Percentiles rank a stretch among this genome's conserved stretches.
phyloP scores from a whole-genome alignment of 75 land plant species.

The Cupressus sempervirens region DNA sequence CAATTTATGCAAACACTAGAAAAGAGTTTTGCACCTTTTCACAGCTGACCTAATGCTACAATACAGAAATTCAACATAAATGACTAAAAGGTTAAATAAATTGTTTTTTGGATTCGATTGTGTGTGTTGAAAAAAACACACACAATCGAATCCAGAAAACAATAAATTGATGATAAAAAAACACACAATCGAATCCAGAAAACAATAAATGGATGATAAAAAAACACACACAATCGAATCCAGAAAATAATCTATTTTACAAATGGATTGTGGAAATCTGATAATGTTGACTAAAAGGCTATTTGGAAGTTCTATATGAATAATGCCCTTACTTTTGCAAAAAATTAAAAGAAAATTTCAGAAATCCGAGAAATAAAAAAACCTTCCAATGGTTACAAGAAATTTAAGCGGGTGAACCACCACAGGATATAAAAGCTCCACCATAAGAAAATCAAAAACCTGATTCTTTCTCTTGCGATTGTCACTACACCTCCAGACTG shows the following conservation, averaged over 20 bases:
- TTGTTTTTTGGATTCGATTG: no score
- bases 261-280: no score
- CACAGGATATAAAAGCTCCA: background rate
- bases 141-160: no score
- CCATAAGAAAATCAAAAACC: no score
- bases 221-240: no score
- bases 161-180: no score
- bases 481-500: background rate
- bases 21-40: background rate
- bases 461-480: background rate
- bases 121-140: no score
- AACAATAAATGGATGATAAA: no score
- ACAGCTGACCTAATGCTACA: background rate
- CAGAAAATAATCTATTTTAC: no score
- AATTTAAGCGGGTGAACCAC: background rate
- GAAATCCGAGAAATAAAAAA: no score
- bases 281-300: background rate
- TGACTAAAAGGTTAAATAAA: background rate
- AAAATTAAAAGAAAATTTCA: background rate
- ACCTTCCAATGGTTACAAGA: background rate
- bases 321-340: background rate
- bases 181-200: no score
- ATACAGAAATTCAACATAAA: background rate
- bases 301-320: background rate
- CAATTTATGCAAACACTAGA: background rate